Evolutionary conservation across 805 yeast species (phyloP).

Genomic region (Starmerella stigmatis): DNA sequence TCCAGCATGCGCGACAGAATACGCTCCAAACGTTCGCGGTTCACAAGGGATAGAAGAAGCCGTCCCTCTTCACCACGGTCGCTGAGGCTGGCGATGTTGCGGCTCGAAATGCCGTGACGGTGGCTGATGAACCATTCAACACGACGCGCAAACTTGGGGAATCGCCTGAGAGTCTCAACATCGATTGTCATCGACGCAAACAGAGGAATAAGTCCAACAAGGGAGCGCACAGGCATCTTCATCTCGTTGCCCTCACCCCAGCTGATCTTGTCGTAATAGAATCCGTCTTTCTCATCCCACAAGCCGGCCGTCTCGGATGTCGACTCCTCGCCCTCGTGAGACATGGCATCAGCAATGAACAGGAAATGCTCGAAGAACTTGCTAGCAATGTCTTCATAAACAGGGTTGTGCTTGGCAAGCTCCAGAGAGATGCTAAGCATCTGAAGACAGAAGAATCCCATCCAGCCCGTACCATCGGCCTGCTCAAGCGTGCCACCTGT

Average conservation of each 20-base stretch:
- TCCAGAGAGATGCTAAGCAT: slow-evolving; percentile 90
- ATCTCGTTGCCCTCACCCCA: slow-evolving; percentile 60
- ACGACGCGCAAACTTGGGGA: slow-evolving; percentile 74
- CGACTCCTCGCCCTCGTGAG: slow-evolving; percentile 42
- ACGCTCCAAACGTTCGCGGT: slow-evolving; percentile 64
- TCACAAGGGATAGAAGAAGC: slow-evolving; percentile 65
- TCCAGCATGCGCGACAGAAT: slow-evolving; percentile 74
- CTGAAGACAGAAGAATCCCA: slow-evolving; percentile 83
- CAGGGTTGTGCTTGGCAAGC: slow-evolving; percentile 71
- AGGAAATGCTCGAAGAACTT: slow-evolving; percentile 89
- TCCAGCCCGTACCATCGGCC: slow-evolving; percentile 96
- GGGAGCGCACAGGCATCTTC: slow-evolving; percentile 72
- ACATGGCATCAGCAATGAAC: slow-evolving; percentile 88
- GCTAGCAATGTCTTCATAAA: slow-evolving; percentile 86
- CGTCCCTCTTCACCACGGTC: slow-evolving; percentile 72
- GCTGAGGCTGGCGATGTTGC: slow-evolving; percentile 80
- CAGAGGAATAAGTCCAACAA: slow-evolving; percentile 84
- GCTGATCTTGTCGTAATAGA: slow-evolving; percentile 81
- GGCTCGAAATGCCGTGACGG: slow-evolving; percentile 54
- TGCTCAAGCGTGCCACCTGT: slow-evolving; percentile 85
- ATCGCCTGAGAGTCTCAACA: slow-evolving; percentile 64
- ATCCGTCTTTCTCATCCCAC: slow-evolving; percentile 84
- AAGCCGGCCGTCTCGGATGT: slow-evolving; percentile 36
- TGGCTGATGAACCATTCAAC: slow-evolving; percentile 75
- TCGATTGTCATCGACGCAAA: slow-evolving; percentile 84